Evolutionary conservation across 352 stramenopile genomes (phyloP).

Genomic region (Aphanomyces astaci): DNA sequence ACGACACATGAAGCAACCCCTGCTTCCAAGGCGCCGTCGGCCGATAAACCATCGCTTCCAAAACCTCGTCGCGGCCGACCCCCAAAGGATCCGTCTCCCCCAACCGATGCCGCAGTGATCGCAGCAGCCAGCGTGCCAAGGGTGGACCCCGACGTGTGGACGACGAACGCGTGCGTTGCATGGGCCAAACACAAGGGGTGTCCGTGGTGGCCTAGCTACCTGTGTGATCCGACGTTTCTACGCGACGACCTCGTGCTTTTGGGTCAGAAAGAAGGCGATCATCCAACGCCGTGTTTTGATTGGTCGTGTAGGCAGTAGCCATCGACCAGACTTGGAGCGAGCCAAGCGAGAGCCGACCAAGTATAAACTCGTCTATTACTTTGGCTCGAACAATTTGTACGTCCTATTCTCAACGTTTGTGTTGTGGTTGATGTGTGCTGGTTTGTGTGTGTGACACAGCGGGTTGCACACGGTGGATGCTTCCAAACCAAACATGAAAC

Average conservation of each 20-base stretch:
- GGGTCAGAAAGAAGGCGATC: slow-evolving; percentile 27
- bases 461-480: slow-evolving; percentile 17
- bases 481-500: slow-evolving; percentile 54
- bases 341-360: slow-evolving; percentile 54
- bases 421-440: neutral
- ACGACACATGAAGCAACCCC: neutral
- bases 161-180: slow-evolving; percentile 30
- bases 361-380: slow-evolving; percentile 75
- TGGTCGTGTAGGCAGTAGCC: slow-evolving; percentile 38
- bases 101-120: neutral
- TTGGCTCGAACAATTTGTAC: slow-evolving; percentile 78
- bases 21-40: neutral
- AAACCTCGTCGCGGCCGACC: too few species aligned
- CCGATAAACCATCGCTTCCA: too few species aligned
- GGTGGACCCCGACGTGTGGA: neutral
- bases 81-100: neutral
- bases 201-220: slow-evolving; percentile 79
- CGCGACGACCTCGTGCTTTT: slow-evolving; percentile 53
- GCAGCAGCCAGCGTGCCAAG: too few species aligned
- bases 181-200: slow-evolving; percentile 83
- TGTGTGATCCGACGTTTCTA: slow-evolving; percentile 69
- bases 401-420: slow-evolving; percentile 27
- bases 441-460: neutral
- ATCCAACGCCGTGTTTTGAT: neutral
- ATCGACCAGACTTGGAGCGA: slow-evolving; percentile 61